Percentiles rank a stretch among this genome's conserved stretches.
phyloP scores from a whole-genome alignment of 306 rosid species.

The Dicorynia guianensis region DNA sequence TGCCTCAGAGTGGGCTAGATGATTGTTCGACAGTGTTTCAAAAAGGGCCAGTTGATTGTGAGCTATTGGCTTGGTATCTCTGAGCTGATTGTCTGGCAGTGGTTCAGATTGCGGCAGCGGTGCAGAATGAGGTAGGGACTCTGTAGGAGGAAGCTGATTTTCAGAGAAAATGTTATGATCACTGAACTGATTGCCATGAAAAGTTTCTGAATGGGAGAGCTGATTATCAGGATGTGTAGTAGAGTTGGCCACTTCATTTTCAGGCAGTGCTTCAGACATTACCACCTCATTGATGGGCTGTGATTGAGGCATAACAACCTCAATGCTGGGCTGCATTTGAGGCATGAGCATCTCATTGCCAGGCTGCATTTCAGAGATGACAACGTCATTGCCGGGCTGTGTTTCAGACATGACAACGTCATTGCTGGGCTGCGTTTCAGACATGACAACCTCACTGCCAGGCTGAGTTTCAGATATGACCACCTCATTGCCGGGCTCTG shows the following conservation, averaged over 20 bases:
- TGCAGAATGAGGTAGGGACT: constrained; percentile 43
- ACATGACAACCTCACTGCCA: constrained; percentile 3
- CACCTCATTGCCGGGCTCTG: too few relatives aligned
- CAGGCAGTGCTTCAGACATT: constrained; percentile 43
- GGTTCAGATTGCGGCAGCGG: too few relatives aligned
- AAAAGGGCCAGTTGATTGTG: constrained; percentile 44
- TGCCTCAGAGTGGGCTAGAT: constrained; percentile 45
- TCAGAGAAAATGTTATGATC: constrained; percentile 43
- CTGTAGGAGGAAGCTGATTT: constrained; percentile 52
- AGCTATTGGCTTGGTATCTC: constrained; percentile 45
- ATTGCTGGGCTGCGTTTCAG: constrained; percentile 17
- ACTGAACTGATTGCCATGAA: constrained; percentile 35
- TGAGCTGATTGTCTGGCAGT: constrained; percentile 35
- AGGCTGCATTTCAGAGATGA: neutral
- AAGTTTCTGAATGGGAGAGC: constrained; percentile 38
- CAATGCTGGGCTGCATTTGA: constrained; percentile 36
- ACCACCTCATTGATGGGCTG: constrained; percentile 41
- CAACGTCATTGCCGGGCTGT: neutral
- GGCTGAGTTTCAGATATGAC: constrained; percentile 14
- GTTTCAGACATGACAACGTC: neutral
- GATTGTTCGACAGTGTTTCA: constrained; percentile 43
- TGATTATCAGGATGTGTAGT: constrained; percentile 34
- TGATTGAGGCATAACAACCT: neutral
- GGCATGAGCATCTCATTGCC: constrained; percentile 10
- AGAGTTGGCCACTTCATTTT: constrained; percentile 38